These are phyloP conservation scores for Auriscalpium orientale DNA, from an alignment of 768 basidiomycete genomes.

Conservation along the genomic window DNA sequence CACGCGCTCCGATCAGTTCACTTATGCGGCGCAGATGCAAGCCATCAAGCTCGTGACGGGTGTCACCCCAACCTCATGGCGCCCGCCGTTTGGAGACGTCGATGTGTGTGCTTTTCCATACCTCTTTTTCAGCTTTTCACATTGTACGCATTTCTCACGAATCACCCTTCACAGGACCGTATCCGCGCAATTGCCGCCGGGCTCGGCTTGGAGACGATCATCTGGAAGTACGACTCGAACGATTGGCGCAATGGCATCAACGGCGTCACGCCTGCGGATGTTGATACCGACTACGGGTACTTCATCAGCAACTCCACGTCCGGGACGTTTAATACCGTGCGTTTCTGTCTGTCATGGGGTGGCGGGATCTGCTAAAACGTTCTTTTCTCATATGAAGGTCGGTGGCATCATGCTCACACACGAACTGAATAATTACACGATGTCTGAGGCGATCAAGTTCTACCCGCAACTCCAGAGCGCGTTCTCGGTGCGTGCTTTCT, in stretches of 20 bases:
- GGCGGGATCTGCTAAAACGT: slow-evolving; percentile 22
- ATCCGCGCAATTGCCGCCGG: slow-evolving; percentile 62
- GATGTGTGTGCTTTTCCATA: slow-evolving; percentile 28
- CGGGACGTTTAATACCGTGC: slow-evolving; percentile 1
- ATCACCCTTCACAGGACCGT: slow-evolving; percentile 35
- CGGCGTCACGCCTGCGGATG: neutral
- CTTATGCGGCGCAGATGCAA: slow-evolving; percentile 29
- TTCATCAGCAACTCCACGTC: slow-evolving; percentile 5
- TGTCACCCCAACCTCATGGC: slow-evolving; percentile 54
- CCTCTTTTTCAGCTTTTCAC: neutral
- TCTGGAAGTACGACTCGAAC: slow-evolving; percentile 66
- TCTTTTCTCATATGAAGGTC: slow-evolving; percentile 19
- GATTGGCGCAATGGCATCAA: slow-evolving; percentile 47
- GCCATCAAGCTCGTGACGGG: slow-evolving; percentile 47
- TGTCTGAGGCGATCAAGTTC: slow-evolving; percentile 50
- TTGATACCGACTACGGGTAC: slow-evolving; percentile 1
- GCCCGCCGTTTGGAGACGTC: slow-evolving; percentile 57
- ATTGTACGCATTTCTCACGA: neutral
- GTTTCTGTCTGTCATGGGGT: neutral
- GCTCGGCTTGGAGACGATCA: slow-evolving; percentile 61
- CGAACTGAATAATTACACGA: slow-evolving; percentile 54
- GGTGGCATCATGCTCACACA: slow-evolving; percentile 52
- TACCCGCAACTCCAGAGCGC: slow-evolving; percentile 36
- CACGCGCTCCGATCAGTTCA: neutral
- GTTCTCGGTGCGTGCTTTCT: slow-evolving; percentile 32